Evolutionary conservation across 2,329 filamentous ascomycete genomes (phyloP).

Genomic region (Cladophialophora carrionii): DNA sequence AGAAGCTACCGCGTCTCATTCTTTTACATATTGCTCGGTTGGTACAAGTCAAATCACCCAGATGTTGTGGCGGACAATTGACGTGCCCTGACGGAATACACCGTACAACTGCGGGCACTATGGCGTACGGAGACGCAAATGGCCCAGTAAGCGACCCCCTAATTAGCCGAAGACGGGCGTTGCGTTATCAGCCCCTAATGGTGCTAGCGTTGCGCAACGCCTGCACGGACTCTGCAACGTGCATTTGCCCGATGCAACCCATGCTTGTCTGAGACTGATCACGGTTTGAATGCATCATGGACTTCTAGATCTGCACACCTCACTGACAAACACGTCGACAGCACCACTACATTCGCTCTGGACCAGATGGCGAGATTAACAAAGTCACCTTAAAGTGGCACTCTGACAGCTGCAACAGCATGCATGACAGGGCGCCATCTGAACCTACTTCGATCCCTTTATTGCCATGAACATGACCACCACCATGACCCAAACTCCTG

Average conservation of each 20-base stretch:
- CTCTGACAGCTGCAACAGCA: slow-evolving; percentile 16
- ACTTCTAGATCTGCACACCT: background rate
- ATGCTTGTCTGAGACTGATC: slow-evolving; percentile 20
- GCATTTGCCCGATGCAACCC: slow-evolving; percentile 11
- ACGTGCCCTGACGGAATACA: too few relatives aligned
- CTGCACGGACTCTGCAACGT: background rate
- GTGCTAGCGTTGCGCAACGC: slow-evolving; percentile 18
- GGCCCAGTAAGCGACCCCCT: background rate
- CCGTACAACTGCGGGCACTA: background rate
- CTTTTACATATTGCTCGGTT: slow-evolving; percentile 17
- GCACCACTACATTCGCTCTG: slow-evolving; percentile 4
- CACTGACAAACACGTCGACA: background rate
- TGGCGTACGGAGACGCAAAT: background rate
- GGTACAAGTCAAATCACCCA: background rate
- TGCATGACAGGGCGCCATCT: slow-evolving; percentile 2
- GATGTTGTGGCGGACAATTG: background rate
- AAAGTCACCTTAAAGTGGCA: slow-evolving; percentile 16
- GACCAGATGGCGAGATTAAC: slow-evolving; percentile 17
- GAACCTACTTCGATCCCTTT: slow-evolving; percentile 20
- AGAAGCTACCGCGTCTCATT: slow-evolving; percentile 17
- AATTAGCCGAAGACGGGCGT: slow-evolving; percentile 13
- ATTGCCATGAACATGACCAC: slow-evolving; percentile 33
- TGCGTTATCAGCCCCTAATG: slow-evolving; percentile 21
- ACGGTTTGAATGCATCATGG: slow-evolving; percentile 10
- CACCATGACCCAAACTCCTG: slow-evolving; percentile 38